These are phyloP conservation scores for Epichloe hybrida DNA, from an alignment of 2,329 filamentous ascomycete species.

Conservation along the genomic window DNA sequence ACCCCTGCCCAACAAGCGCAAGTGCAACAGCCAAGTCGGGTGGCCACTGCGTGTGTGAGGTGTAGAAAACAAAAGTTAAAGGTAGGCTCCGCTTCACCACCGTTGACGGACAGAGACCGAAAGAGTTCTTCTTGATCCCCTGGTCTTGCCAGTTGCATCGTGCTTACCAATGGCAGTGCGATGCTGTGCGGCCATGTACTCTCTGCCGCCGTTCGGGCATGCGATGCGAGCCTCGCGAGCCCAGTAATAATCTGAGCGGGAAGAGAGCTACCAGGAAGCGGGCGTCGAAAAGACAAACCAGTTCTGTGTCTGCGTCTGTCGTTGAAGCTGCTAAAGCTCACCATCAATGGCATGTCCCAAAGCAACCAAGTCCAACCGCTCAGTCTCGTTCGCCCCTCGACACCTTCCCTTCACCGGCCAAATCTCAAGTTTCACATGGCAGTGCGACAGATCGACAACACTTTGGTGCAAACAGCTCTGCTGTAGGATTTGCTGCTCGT, in stretches of 20 bases:
- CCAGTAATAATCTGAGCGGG: background rate
- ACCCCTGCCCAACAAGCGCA: background rate
- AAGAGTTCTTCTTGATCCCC: background rate
- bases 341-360: background rate
- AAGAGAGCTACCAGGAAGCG: background rate
- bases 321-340: background rate
- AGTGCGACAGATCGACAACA: background rate
- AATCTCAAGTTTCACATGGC: background rate
- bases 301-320: background rate
- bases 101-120: background rate
- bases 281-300: background rate
- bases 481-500: slow-evolving; percentile 1
- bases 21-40: background rate
- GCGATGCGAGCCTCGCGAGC: slow-evolving; percentile 1
- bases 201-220: slow-evolving; percentile 3
- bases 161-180: slow-evolving; percentile 1
- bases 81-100: background rate
- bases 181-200: slow-evolving; percentile 1
- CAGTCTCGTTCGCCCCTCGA: background rate
- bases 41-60: slow-evolving; percentile 1
- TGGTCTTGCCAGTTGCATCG: background rate
- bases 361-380: background rate
- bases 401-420: background rate
- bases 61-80: slow-evolving; percentile 4
- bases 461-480: slow-evolving; percentile 3